Evolutionary conservation across 805 yeast species (phyloP), one percentile per base, ranked within the genome.

Genomic region (Hagleromyces aurorensis): DNA sequence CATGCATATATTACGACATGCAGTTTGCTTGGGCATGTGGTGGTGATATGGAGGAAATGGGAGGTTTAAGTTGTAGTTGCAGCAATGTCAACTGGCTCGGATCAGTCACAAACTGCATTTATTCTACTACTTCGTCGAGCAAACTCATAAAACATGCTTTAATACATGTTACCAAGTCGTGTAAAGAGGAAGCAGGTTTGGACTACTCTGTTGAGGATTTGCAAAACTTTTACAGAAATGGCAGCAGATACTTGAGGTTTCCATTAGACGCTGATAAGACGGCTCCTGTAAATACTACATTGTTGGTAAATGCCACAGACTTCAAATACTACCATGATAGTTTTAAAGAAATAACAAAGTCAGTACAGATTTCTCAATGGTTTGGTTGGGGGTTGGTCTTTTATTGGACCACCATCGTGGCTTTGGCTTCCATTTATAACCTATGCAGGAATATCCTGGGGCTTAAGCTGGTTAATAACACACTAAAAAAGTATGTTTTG

Each of bases 311-410:
- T 19, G 43, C 41, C 15, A 46, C 56, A 1, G 52, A 44, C 7
- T 64, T 54, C 32, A 48, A 36, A 4, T 59, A 53, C 32, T 63
- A 59, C 30, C 49, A 48, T 24, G 29, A 37, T 6, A 55, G 61
- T 5, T 62, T 62, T 38, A 54, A 58, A 29, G 62, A 64, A 28
- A 57, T 47, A 23, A 55, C 61, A 14, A 49, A 55, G 5, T 60
- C 57, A 19, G 64, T 64, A 6, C 35, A 52, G 15, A 48, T 61
- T 27, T 59, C 66, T 12, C 65, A 59, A 35, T 55, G 64, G 45
- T 57, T 57, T 29, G 69, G 67, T 7, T 66, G 70, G 70, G 71
- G 69, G n/a, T 44, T 51, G 21, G 49, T 64, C 15, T 61, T 61
- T 33, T 65, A 50, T 33, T 66, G 70, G 70, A 48, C 46, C 0